A percentile compares a stretch with the other conserved stretches of the same genome.
These are phyloP conservation scores for Psidium guajava DNA, from an alignment of 345 rosid species.

Conservation along the genomic window DNA sequence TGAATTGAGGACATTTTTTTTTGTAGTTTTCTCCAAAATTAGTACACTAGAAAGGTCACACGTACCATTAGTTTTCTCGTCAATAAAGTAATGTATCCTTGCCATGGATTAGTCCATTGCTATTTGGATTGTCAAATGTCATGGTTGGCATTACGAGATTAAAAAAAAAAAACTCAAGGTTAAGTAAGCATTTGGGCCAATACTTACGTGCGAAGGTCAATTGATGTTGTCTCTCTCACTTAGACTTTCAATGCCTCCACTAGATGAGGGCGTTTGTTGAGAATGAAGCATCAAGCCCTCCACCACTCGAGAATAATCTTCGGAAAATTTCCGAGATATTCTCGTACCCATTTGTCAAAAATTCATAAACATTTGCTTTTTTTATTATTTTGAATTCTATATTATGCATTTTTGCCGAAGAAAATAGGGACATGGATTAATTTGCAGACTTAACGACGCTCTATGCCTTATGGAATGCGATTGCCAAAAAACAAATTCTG, in stretches of 20 bases:
- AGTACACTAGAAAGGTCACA: not conserved
- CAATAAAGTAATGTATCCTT: not conserved
- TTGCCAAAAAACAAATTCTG: no score
- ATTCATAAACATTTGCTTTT: no score
- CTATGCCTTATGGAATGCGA: no score
- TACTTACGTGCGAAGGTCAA: not conserved
- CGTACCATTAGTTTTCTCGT: not conserved
- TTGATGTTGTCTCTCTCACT: not conserved
- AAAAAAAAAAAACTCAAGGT: not conserved
- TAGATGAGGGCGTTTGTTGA: not conserved
- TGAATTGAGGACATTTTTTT: no score
- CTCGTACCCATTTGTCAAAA: no score
- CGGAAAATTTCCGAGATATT: no score
- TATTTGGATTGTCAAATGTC: not conserved
- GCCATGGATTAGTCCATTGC: not conserved
- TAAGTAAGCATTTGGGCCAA: not conserved
- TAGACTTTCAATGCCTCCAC: not conserved
- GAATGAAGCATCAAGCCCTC: not conserved
- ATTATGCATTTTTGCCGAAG: no score
- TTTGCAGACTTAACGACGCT: no score
- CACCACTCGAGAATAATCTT: no score
- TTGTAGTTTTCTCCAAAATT: no score
- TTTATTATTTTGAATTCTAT: no score
- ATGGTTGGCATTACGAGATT: not conserved
- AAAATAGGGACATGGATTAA: no score